Percentiles rank a stretch among this genome's conserved stretches.
Evolutionary conservation across 495 filamentous ascomycete species (phyloP).

Genomic region (Tuber brumale): DNA sequence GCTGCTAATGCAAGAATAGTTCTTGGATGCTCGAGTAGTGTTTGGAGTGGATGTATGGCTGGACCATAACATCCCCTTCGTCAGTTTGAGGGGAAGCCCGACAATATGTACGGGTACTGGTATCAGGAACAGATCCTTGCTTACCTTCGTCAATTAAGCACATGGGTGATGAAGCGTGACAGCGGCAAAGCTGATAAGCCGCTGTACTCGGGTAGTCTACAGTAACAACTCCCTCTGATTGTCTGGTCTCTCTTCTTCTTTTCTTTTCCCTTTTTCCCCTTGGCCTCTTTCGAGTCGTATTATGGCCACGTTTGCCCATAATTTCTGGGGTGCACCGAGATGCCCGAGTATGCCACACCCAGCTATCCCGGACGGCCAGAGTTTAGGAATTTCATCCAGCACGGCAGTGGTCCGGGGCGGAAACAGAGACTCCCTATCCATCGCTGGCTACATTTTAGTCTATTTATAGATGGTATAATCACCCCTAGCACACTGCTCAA

Average conservation of each 20-base stretch:
- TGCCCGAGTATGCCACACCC: background rate
- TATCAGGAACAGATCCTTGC: background rate
- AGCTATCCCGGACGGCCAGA: background rate
- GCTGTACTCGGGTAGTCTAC: background rate
- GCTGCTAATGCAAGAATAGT: background rate
- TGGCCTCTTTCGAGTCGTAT: background rate
- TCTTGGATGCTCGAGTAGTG: background rate
- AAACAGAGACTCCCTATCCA: background rate
- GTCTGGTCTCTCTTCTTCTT: background rate
- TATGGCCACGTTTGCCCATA: background rate
- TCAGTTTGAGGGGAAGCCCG: background rate
- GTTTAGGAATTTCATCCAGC: background rate
- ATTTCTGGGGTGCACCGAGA: background rate
- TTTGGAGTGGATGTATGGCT: background rate
- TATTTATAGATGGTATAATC: background rate
- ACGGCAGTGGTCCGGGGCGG: background rate
- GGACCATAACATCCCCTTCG: background rate
- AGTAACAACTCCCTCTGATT: background rate
- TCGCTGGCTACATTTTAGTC: background rate
- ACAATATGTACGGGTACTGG: background rate
- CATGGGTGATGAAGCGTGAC: background rate
- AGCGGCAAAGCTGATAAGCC: background rate
- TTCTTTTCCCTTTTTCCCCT: background rate
- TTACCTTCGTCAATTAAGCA: background rate
- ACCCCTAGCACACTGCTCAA: background rate